Percentiles rank a stretch among this genome's conserved stretches.
Evolutionary conservation across 768 basidiomycete species (phyloP).

Genomic region (Tylopilus subfusipes): DNA sequence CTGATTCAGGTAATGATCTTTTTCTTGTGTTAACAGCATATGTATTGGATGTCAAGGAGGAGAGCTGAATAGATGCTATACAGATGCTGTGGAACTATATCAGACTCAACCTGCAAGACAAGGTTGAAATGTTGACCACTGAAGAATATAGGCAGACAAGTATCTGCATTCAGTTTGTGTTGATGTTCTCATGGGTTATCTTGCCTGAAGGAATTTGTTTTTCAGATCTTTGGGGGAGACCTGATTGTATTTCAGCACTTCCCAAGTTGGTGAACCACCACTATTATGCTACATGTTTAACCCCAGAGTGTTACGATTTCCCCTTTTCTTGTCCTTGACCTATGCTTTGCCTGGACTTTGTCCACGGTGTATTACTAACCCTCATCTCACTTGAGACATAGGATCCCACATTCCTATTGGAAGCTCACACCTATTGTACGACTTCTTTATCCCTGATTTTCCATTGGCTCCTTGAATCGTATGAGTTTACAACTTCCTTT

Average conservation of each 20-base stretch:
- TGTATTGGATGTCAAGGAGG: conserved; percentile 78
- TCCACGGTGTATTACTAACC: too few relatives aligned
- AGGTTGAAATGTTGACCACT: conserved; percentile 77
- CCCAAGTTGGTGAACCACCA: conserved; percentile 84
- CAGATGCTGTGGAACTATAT: conserved; percentile 91
- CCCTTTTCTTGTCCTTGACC: too few relatives aligned
- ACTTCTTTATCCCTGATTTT: too few relatives aligned
- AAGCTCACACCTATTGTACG: too few relatives aligned
- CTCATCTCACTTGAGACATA: too few relatives aligned
- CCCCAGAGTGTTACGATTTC: too few relatives aligned
- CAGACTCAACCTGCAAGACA: conserved; percentile 84
- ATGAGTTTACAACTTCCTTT: too few relatives aligned
- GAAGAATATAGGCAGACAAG: conserved; percentile 66
- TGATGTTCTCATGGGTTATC: not conserved
- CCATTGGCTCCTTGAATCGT: too few relatives aligned
- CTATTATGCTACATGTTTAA: conserved; percentile 74
- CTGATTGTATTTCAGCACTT: conserved; percentile 71
- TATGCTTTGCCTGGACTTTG: too few relatives aligned
- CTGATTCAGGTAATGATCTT: conserved; percentile 66
- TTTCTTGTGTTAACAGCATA: conserved; percentile 36
- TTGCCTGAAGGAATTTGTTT: not conserved
- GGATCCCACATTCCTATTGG: too few relatives aligned
- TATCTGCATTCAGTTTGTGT: conserved; percentile 55
- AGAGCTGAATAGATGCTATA: conserved; percentile 75
- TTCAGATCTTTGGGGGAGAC: conserved; percentile 70